Conservation (phyloP, 768 basidiomycete genomes). For the Mycena sanguinolenta region DNA sequence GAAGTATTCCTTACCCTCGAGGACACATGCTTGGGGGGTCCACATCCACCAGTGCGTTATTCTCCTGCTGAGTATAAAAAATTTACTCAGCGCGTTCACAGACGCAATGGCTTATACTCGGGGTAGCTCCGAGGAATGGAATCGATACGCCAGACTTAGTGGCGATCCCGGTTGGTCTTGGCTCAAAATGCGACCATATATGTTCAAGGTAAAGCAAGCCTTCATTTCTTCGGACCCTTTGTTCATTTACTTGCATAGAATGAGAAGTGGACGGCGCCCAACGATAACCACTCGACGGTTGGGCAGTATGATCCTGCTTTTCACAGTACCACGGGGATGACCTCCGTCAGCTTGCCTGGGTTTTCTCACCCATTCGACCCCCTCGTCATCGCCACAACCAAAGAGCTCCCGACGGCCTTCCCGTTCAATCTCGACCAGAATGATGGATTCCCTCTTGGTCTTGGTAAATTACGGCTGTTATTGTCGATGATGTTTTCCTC, state of each 20-base stretch:
- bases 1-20: slow-evolving; percentile 40
- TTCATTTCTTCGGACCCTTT: background rate
- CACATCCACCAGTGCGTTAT: slow-evolving; percentile 47
- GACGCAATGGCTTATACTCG: slow-evolving; percentile 46
- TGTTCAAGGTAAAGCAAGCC: slow-evolving; percentile 37
- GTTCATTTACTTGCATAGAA: background rate
- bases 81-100: background rate
- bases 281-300: slow-evolving; percentile 46
- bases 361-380: slow-evolving; percentile 42
- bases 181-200: slow-evolving; percentile 40
- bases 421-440: slow-evolving; percentile 54
- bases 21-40: slow-evolving; percentile 50
- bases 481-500: no score
- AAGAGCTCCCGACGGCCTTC: slow-evolving; percentile 45
- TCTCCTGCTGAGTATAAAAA: no score
- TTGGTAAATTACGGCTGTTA: slow-evolving; percentile 40
- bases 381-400: slow-evolving; percentile 42
- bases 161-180: slow-evolving; percentile 63
- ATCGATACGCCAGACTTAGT: slow-evolving; percentile 60
- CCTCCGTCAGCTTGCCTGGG: slow-evolving; percentile 45
- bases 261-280: slow-evolving; percentile 34
- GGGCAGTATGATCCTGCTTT: slow-evolving; percentile 48
- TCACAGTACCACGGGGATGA: slow-evolving; percentile 46
- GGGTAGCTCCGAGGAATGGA: slow-evolving; percentile 59
- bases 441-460: slow-evolving; percentile 48